Conservation (phyloP, 176 grass and related monocot species). For the Avena atlantica region DNA sequence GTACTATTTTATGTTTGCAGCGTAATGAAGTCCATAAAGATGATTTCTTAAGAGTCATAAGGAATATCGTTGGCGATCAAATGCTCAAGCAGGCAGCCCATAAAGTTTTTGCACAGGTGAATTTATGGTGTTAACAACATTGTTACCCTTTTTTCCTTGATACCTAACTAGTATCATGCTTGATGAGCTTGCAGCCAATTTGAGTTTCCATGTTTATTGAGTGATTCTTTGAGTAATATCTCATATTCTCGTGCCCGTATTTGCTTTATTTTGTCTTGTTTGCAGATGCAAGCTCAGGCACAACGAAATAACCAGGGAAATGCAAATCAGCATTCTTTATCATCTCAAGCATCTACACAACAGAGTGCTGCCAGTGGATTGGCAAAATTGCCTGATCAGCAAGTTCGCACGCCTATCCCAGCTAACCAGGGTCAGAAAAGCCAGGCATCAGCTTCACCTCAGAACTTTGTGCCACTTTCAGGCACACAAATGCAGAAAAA, state of each 20-base stretch:
- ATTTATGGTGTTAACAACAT: slow-evolving; percentile 39
- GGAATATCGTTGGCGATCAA: slow-evolving; percentile 95
- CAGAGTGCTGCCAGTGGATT: slow-evolving; percentile 59
- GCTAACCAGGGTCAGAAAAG: slow-evolving; percentile 59
- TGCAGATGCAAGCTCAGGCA: slow-evolving; percentile 61
- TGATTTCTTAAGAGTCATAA: slow-evolving; percentile 95
- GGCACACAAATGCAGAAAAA: slow-evolving; percentile 43
- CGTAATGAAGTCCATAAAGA: slow-evolving; percentile 96
- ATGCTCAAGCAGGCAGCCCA: slow-evolving; percentile 99
- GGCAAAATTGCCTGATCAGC: slow-evolving; percentile 53
- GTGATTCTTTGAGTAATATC: slow-evolving; percentile 29
- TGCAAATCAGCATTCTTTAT: slow-evolving; percentile 73
- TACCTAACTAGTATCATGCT: slow-evolving; percentile 32
- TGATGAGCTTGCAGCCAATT: not conserved
- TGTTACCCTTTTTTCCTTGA: slow-evolving; percentile 13
- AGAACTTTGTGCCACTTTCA: slow-evolving; percentile 44
- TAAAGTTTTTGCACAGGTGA: slow-evolving; percentile 90
- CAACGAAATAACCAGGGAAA: slow-evolving; percentile 65
- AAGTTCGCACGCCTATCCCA: slow-evolving; percentile 46
- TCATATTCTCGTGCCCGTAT: slow-evolving; percentile 27
- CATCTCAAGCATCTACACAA: slow-evolving; percentile 65
- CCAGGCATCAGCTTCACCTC: slow-evolving; percentile 38
- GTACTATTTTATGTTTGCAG: slow-evolving; percentile 56
- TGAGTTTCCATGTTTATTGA: slow-evolving; percentile 15
- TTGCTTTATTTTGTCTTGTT: slow-evolving; percentile 44